These are phyloP conservation scores for Ophiostoma novo-ulmi DNA, from an alignment of 2,329 filamentous ascomycete genomes.

Conservation along the genomic window DNA sequence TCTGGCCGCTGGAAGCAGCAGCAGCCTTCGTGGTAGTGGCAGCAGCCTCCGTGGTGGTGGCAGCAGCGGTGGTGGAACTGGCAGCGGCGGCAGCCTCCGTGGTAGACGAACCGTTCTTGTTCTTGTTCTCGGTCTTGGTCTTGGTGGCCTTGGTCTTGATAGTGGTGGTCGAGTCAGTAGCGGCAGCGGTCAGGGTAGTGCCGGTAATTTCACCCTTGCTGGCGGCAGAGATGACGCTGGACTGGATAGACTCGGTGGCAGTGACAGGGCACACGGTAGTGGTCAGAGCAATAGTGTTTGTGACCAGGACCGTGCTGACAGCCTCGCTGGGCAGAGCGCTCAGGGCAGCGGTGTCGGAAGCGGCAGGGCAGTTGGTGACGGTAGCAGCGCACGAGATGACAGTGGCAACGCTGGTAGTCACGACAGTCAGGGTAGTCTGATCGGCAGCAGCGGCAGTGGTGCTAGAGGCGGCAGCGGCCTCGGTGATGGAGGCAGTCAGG, in stretches of 20 bases:
- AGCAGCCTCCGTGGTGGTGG: no score
- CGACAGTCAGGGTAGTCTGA: constrained; percentile 40
- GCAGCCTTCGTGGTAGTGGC: neutral
- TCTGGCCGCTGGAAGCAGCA: constrained; percentile 28
- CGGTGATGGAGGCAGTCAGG: constrained; percentile 32
- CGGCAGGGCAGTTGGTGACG: constrained; percentile 31
- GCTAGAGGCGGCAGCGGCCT: neutral
- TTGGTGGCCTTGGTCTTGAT: constrained; percentile 27
- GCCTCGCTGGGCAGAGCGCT: constrained; percentile 32
- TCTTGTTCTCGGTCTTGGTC: constrained; percentile 24
- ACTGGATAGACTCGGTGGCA: constrained; percentile 37
- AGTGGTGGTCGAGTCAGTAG: constrained; percentile 29
- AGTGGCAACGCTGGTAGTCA: constrained; percentile 40
- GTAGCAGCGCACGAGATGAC: constrained; percentile 30
- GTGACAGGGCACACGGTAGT: constrained; percentile 42
- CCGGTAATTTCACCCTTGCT: constrained; percentile 36
- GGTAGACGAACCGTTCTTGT: neutral
- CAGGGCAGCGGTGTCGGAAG: constrained; percentile 38
- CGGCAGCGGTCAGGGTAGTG: constrained; percentile 38
- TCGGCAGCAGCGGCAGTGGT: constrained; percentile 13
- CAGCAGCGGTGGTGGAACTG: neutral
- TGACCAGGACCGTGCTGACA: constrained; percentile 36
- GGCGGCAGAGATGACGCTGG: constrained; percentile 34
- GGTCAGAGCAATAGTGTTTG: constrained; percentile 38
- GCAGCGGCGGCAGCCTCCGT: neutral